Base-by-base conservation (phyloP, 495 filamentous ascomycete genomes). In the Penicillium alfredii region DNA sequence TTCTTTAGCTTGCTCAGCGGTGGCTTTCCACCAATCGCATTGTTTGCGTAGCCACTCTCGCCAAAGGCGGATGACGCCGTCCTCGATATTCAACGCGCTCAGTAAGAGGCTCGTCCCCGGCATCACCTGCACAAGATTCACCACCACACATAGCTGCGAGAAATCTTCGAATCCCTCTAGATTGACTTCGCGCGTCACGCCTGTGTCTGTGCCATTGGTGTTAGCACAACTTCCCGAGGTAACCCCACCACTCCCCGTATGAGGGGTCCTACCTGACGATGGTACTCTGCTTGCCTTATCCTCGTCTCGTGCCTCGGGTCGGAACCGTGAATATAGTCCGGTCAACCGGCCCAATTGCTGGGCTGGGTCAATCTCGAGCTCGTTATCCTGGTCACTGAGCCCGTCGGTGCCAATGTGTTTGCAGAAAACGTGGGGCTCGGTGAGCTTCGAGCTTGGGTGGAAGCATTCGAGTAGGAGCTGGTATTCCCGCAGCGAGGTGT, bases 401-500 rank as follows among this genome's bases (percentile, higher is more conserved):
- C 71, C 63, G 16, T 66, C 69, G 4, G 78, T 87, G 26, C 70
- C 73, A 5, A 82, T 67, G 45, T 82, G 82, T 30, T 74, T 71
- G 63, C 83, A 86, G 55, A 74, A 79, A 2, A 83, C 72, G 28
- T 78, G 79, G 2, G 83, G 78, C 31, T 80, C 80, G 8, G 70
- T 77, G 18, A 83, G 60, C 53, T 77, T 81, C n/a, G 73, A 75
- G 42, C 66, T 75, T 0, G 85, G 85, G 44, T 82, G 82, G 51
- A 80, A 88, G 63, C 81, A 85, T 66, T 88, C 83, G 9, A 92
- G 71, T 12, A 88, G 77, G 17, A 88, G 58, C 25, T 75, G 68
- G 52, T 81, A 76, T 35, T 78, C 74, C 11, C 71, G 58, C 10
- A 81, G 60, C 6, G 67, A 58, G 3, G 77, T 67, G 15, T 76